Percentiles rank a stretch among this genome's conserved stretches.
Conservation (phyloP, 805 yeast genomes). For the Spathaspora hagerdaliae region DNA sequence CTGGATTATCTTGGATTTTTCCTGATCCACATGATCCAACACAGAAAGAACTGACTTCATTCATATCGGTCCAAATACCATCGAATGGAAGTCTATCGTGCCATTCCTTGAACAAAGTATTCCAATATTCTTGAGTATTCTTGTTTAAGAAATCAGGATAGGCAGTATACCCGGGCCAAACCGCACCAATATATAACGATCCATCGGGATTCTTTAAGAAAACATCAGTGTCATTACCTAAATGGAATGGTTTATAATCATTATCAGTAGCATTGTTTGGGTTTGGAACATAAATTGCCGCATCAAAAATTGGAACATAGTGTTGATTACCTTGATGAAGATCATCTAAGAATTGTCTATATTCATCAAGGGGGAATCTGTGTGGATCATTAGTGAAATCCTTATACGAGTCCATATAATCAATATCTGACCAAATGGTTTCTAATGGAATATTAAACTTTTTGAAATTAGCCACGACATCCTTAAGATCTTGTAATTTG, state of each 20-base stretch:
- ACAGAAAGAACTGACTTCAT: slow-evolving; percentile 26
- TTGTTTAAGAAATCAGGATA: slow-evolving; percentile 24
- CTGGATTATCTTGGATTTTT: slow-evolving; percentile 14
- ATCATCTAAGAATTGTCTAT: slow-evolving; percentile 11
- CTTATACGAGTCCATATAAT: slow-evolving; percentile 20
- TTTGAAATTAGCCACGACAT: slow-evolving; percentile 16
- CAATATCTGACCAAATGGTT: slow-evolving; percentile 23
- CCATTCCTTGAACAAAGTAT: slow-evolving; percentile 15
- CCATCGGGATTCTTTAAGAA: slow-evolving; percentile 23
- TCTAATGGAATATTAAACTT: slow-evolving; percentile 16
- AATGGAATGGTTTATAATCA: slow-evolving; percentile 13
- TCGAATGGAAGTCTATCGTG: slow-evolving; percentile 15
- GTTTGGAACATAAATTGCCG: slow-evolving; percentile 21
- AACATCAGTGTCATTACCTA: slow-evolving; percentile 15
- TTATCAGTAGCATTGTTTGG: slow-evolving; percentile 16
- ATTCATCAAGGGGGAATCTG: slow-evolving; percentile 16
- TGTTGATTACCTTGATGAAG: slow-evolving; percentile 18
- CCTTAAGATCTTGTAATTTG: slow-evolving; percentile 12
- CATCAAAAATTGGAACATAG: slow-evolving; percentile 23
- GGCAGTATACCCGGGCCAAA: slow-evolving; percentile 28
- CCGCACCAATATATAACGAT: slow-evolving; percentile 23
- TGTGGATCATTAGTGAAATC: slow-evolving; percentile 22
- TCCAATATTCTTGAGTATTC: slow-evolving; percentile 18
- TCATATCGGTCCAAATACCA: slow-evolving; percentile 23
- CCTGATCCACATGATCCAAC: slow-evolving; percentile 27